Base-by-base conservation (phyloP, 805 yeast species). In the Nakazawaea holstii region DNA sequence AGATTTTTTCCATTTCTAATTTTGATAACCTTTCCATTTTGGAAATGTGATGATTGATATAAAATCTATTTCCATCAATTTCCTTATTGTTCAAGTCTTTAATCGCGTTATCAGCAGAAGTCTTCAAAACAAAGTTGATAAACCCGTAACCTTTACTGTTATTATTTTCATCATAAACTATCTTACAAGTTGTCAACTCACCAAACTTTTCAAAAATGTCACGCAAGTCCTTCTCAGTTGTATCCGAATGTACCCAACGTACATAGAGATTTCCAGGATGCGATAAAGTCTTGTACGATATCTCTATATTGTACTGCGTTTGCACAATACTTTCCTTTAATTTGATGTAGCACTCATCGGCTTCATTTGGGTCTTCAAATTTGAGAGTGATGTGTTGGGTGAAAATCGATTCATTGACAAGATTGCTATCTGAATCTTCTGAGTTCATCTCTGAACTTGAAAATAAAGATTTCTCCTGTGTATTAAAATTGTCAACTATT, bases 31-130 rank as follows among this genome's bases (percentile, higher is more conserved):
- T 66, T 57, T 83, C 88, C 49, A 75, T 73, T 54, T 80, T 78
- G 41, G 84, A 82, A 40, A 82, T 73, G 59, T 84, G 88, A 57
- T 73, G 80, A 55, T 83, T 81, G 43, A 84, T 73, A 55, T 76
- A 79, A 32, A 77, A 59, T 20, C 67, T 64, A 48, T 67, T 59
- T 36, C 61, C 65, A n/a, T 41, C 38, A 8, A 60, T 48, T 28
- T 47, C 57, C 6, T 39, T 36, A 38, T 64, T 65, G 47, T 62
- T 61, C 24, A 65, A 53, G n/a, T 54, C 51, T 17, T 73, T 65
- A 35, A 85, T 81, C 35, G 92, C 89, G 20, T 64, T 61, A 39
- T 80, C 69, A 2, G 95, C 90, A 67, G 78, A 76, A 9, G 70
- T 71, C 41, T 78, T 75, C 48, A 70, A 65, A 43, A 74, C 68